Percentiles rank a stretch among this genome's conserved stretches.
Conservation (phyloP, 2,329 filamentous ascomycete species). For the Ophiobolus disseminans region DNA sequence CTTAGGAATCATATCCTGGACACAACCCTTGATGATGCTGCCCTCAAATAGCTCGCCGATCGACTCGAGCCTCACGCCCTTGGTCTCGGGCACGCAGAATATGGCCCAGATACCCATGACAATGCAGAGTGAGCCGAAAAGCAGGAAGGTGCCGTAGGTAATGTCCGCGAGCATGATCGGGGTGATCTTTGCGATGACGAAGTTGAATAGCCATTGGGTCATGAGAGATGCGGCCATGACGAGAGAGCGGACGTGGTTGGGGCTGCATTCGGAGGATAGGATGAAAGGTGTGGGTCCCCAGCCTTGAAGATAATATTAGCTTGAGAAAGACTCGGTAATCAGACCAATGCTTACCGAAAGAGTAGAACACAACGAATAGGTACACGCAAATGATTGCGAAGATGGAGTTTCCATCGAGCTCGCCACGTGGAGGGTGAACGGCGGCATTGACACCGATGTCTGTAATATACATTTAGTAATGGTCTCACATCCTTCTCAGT, state of each 20-base stretch:
- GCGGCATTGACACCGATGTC: slow-evolving; percentile 45
- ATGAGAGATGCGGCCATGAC: slow-evolving; percentile 55
- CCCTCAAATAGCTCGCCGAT: slow-evolving; percentile 53
- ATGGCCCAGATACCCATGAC: slow-evolving; percentile 53
- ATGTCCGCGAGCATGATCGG: slow-evolving; percentile 54
- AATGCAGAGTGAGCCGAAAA: slow-evolving; percentile 52
- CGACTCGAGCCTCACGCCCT: slow-evolving; percentile 52
- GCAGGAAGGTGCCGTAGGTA: slow-evolving; percentile 53
- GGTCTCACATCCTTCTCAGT: neutral
- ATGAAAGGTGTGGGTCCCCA: slow-evolving; percentile 57
- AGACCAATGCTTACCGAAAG: slow-evolving; percentile 42
- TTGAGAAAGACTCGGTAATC: neutral
- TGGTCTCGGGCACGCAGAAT: slow-evolving; percentile 54
- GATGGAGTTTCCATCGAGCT: slow-evolving; percentile 47
- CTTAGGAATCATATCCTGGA: slow-evolving; percentile 49
- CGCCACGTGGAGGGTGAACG: slow-evolving; percentile 43
- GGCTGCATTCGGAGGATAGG: slow-evolving; percentile 51
- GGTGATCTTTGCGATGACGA: slow-evolving; percentile 45
- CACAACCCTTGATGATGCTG: slow-evolving; percentile 49
- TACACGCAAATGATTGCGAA: slow-evolving; percentile 62
- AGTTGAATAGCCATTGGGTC: slow-evolving; percentile 54
- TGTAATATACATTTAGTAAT: neutral
- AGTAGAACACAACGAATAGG: slow-evolving; percentile 57
- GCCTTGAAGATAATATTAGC: slow-evolving; percentile 28
- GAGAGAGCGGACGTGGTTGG: slow-evolving; percentile 51